Base-by-base conservation (phyloP, 2,329 filamentous ascomycete genomes). In the Beauveria pseudobassiana region DNA sequence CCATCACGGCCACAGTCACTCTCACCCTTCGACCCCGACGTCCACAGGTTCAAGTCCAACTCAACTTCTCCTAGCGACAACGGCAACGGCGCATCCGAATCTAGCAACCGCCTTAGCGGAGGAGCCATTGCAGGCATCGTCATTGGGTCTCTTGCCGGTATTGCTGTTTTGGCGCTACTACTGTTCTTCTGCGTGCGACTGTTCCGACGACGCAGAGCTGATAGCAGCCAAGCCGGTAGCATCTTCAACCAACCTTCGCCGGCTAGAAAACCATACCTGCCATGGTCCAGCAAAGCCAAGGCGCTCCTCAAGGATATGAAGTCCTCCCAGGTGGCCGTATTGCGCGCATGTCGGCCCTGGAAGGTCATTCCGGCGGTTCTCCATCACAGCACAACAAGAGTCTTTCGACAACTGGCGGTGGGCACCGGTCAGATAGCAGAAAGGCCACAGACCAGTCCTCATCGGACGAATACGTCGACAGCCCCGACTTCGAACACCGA, bases 301-400 rank as follows among this genome's bases (percentile, higher is more conserved):
- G 65, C 5, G 70, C 75, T 2, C 75, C 79, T 3, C 76, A 79
- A 66, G 87, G 85, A 46, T 89, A 90, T 65, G 88, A 91, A 67
- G 83, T 92, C 18, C 81, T 96, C 12, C 90, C 92, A 6, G 93
- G 92, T 49, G 92, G 91, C 34, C 88, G 95, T 64, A 95, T 99
- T 63, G 91, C 95, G 45, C 87, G 95, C 61, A 98, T 99, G 95
- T 93, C 93, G 45, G 95, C 95, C 40, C 76, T 99, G 58, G 93
- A 97, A 75, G 88, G 87, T 5, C 85, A 88, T 60, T 85, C 86
- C 1, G 84, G 82, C 62, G 82, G 86, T 24, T 84, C 85, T 3
- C 81, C 85, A 1, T 80, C 80, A 2, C 79, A 79, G 38, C 82
- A 82, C 62, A 81, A 75, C 50, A 77, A 76, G 16, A 71, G 73